Conservation (phyloP, 2,329 filamentous ascomycete species). For the Penicillium psychrosexuale region DNA sequence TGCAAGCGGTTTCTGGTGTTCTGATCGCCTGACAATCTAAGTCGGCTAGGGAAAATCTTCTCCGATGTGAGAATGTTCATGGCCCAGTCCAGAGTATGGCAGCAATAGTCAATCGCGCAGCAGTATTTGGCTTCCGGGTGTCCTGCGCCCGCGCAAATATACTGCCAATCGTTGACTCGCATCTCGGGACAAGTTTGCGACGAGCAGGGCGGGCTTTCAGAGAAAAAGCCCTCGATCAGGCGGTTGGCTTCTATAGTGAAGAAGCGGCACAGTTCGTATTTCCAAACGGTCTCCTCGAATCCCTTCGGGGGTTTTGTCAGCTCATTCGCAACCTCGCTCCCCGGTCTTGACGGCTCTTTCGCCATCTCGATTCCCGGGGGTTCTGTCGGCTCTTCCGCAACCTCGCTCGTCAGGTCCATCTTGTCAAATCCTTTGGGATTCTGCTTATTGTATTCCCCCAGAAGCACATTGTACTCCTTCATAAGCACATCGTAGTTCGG, state of each 20-base stretch:
- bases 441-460: neutral
- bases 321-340: slow-evolving; percentile 68
- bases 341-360: slow-evolving; percentile 48
- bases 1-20: slow-evolving; percentile 64
- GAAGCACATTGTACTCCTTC: neutral
- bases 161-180: slow-evolving; percentile 98
- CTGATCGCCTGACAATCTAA: neutral
- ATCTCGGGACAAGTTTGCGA: slow-evolving; percentile 91
- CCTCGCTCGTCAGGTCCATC: slow-evolving; percentile 68
- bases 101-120: slow-evolving; percentile 98
- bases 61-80: slow-evolving; percentile 83
- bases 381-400: slow-evolving; percentile 52
- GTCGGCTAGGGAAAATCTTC: slow-evolving; percentile 73
- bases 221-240: slow-evolving; percentile 87
- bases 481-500: neutral
- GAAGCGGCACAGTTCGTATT: slow-evolving; percentile 96
- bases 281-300: slow-evolving; percentile 85
- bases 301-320: slow-evolving; percentile 77
- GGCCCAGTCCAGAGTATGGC: slow-evolving; percentile 97
- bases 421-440: slow-evolving; percentile 57
- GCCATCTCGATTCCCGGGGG: slow-evolving; percentile 57
- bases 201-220: slow-evolving; percentile 85
- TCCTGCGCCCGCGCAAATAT: slow-evolving; percentile 68
- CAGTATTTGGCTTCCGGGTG: slow-evolving; percentile 47
- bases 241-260: slow-evolving; percentile 92